phyloP scores from a whole-genome alignment of 176 grass and related monocot genomes.

The Oropetium thomaeum region DNA sequence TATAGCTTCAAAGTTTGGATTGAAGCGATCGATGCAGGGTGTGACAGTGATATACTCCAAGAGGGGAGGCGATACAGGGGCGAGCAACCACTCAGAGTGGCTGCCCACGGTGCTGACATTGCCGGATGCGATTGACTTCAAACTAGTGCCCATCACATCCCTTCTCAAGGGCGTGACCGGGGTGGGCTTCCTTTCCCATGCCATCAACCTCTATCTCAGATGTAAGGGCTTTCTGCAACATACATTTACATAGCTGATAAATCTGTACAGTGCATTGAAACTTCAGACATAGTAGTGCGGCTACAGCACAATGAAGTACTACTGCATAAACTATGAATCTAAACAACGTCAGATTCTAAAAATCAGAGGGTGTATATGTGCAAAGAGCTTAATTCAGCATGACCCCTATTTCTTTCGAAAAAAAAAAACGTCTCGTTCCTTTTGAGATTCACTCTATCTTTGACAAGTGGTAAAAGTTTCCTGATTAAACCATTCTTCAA shows the following conservation, averaged over 20 bases:
- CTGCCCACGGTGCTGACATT: conserved; percentile 58
- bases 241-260: not conserved
- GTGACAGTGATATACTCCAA: conserved; percentile 81
- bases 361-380: not conserved
- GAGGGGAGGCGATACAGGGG: conserved; percentile 62
- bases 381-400: not conserved
- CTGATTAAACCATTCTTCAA: not conserved
- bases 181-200: conserved; percentile 76
- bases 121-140: conserved; percentile 73
- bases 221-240: conserved; percentile 43
- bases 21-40: conserved; percentile 49
- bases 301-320: not conserved
- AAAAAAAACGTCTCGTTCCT: not conserved
- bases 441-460: not conserved
- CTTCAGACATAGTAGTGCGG: not conserved
- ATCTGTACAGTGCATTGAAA: not conserved
- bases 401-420: not conserved
- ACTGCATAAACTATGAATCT: too few species aligned
- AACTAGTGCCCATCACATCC: conserved; percentile 79
- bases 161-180: conserved; percentile 68
- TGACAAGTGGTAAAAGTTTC: not conserved
- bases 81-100: conserved; percentile 79
- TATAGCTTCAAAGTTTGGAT: not conserved
- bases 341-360: not conserved
- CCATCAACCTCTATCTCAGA: conserved; percentile 93